Base-by-base conservation (phyloP, 306 rosid species). In the Vigna unguiculata region DNA sequence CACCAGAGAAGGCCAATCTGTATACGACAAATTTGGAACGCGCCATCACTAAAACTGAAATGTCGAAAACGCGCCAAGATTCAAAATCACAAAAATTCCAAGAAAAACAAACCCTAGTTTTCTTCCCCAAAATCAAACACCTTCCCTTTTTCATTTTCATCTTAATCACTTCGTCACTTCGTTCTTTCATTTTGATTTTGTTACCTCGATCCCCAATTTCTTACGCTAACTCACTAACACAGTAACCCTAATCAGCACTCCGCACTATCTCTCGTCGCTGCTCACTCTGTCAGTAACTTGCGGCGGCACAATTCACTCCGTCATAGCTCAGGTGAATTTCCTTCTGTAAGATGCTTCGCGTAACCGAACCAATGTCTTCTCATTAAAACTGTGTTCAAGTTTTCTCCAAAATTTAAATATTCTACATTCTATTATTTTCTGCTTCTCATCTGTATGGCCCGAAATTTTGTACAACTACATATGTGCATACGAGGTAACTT, bases 391-490 rank as follows among this genome's bases (percentile, higher is more conserved):
- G 16, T 12, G 48, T 43, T 43, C 48, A 43, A 43, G 15, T 43
- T 43, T 43, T 12, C 2, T 12, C 48, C 1, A 43, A 43, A 0
- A 12, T 12, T 12, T 14, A 41, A 41, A 41, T 2, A 14, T 41
- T 40, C 0, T 40, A 9, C 13, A 43, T 43, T 12, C 5, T 43
- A 2, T 10, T 0, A 12, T 43, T 14, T 16, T 4, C 52, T 15
- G 19, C 32, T 73, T 52, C 80, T 48, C 68, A 66, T 80, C 41
- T 28, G 36, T 52, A 54, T 64, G 65, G 34, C 75, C 72, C n/a
- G 14, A 60, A 53, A 40, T 85, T 65, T 82, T 81, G 81, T 78
- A 64, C 38, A 43, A 81, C 34, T 6, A 69, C 38, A 57, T 64
- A 54, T 58, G 32, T 40, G 40, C 16, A 79, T 77, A 74, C 17